Base-by-base conservation (phyloP, 768 basidiomycete genomes). In the Pisolithus marmoratus region DNA sequence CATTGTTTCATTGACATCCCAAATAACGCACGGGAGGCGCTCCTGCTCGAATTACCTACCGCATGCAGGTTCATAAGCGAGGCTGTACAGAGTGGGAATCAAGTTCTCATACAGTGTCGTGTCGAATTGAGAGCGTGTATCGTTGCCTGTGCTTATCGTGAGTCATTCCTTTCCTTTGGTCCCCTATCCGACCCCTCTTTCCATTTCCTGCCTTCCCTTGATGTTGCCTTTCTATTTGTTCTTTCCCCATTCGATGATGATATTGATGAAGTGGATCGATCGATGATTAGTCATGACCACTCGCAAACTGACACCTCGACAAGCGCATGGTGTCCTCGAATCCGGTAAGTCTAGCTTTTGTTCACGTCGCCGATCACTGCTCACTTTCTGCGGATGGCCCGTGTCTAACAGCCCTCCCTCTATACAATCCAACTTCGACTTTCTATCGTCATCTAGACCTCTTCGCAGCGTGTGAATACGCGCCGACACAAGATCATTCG, bases 61-160 rank as follows among this genome's bases (percentile, higher is more conserved):
- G 65, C 73, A n/a, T 77, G 75, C 50, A 58, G 61, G 37, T 81
- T 77, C 52, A 71, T 82, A n/a, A 60, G 65, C 15, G 60, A 72
- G 22, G 76, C 77, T 0, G 58, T 78, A 7, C 59, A 65, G 8
- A 58, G 52, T 34, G 72, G 72, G 5, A 77, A 77, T 3, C 68
- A 66, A 27, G 76, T 84, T 17, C 76, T 85, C 22, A 74, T 85
- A 20, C 74, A 82, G 62, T 82, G 72, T 34, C 65, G 69, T 12
- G 68, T 72, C n/a, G 83, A 84, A 53, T 72, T 75, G 9, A 73
- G 76, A 44, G 80, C 81, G 17, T 81, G 79, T 58, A 70, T 74
- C 29, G 74, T 74, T 26, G 76, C 70, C 31, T 80, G 74, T 53
- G 79, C 80, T 34, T 81, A 76, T 62, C 59, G 81, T 82, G 58